Base-by-base conservation (phyloP, 1,284 basidiomycete genomes). In the Trichosporon coremiiforme region DNA sequence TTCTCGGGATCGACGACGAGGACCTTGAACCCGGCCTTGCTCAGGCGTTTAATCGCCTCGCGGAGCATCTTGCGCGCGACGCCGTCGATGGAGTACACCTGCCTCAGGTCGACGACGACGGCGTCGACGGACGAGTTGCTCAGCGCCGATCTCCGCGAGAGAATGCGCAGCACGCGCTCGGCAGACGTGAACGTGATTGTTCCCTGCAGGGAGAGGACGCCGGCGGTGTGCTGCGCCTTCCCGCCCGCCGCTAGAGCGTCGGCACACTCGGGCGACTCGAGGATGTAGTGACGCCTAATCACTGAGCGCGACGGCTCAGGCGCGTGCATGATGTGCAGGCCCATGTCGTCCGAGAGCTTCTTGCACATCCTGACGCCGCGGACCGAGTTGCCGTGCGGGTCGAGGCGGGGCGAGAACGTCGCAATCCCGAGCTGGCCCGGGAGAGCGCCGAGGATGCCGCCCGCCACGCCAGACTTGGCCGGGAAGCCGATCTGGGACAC, bases 321-420 rank as follows among this genome's bases (percentile, higher is more conserved):
- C 29, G 70, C 68, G 31, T 69, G 31, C 70, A 71, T 71, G 33
- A 73, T 73, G 70, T 73, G 72, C 66, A 73, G 50, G 35, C 72
- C 72, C 72, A 73, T 73, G 68, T 73, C 72, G 65, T 73, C 68
- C 12, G n/a, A 29, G 22, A 73, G 45, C 62, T 62, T 62, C 62
- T 65, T 64, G 69, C 72, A 73, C 33, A 73, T 67, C 22, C 64
- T 57, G 10, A 71, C 70, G 10, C 72, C 72, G 53, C 72, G 70
- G 3, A 68, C 53, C 8, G 57, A 64, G 68, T 69, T 71, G 41
- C 72, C 72, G 50, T 69, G 64, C 38, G 17, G 12, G 60, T 73
- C 68, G 38, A 73, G 72, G 5, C 57, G 63, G 17, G 72, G 69
- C 2, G 69, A 71, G 53, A 70, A 73, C 0, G 72, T 73, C 50